Percentiles rank a stretch among this genome's conserved stretches.
phyloP scores from a whole-genome alignment of 116 monocot genomes.

The Thalassia testudinum region DNA sequence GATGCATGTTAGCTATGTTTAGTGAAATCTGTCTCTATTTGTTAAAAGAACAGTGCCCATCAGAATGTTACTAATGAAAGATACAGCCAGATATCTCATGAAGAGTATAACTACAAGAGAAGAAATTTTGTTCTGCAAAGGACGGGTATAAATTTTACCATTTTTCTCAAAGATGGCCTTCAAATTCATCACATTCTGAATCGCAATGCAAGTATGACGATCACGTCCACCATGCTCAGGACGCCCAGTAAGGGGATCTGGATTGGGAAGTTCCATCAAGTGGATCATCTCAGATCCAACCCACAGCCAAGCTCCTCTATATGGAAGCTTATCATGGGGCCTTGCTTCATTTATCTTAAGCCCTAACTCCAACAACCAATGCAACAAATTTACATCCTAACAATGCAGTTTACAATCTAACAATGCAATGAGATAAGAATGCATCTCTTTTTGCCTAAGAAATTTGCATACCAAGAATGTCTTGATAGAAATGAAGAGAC shows the following conservation, averaged over 20 bases:
- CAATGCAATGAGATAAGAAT: no score
- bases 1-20: no score
- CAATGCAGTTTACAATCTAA: no score
- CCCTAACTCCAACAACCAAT: slow-evolving; percentile 19
- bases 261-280: slow-evolving; percentile 99
- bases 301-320: slow-evolving; percentile 99
- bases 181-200: slow-evolving; percentile 67
- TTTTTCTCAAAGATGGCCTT: slow-evolving; percentile 77
- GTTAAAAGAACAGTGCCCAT: not conserved
- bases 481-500: slow-evolving; percentile 86
- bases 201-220: slow-evolving; percentile 92
- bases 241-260: slow-evolving; percentile 95
- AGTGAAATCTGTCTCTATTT: not conserved
- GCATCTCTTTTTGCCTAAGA: not conserved
- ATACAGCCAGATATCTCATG: not conserved
- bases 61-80: not conserved
- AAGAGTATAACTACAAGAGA: not conserved
- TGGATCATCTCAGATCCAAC: slow-evolving; percentile 98
- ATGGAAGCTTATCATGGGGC: slow-evolving; percentile 86
- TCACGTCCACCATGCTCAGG: slow-evolving; percentile 96
- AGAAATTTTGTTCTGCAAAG: not conserved
- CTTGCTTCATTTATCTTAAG: slow-evolving; percentile 83
- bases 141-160: slow-evolving; percentile 20
- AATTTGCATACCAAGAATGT: slow-evolving; percentile 54
- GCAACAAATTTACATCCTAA: not conserved